These are phyloP conservation scores for Anthracocystis panici-leucophaei DNA, from an alignment of 1,284 basidiomycete genomes.

Conservation along the genomic window DNA sequence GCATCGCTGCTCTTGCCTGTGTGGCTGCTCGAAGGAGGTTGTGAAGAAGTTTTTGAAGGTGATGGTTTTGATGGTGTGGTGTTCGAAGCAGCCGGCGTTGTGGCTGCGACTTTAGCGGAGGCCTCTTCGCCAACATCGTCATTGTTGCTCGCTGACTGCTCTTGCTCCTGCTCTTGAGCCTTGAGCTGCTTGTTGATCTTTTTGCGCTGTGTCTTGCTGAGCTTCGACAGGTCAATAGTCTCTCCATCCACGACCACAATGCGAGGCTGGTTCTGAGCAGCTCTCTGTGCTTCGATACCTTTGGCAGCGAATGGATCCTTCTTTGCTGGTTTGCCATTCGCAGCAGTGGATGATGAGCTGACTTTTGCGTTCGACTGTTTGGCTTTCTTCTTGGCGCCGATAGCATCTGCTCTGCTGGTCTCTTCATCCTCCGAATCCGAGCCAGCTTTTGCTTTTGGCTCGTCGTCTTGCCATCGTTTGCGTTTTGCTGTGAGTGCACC, in stretches of 20 bases:
- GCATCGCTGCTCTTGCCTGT: background rate
- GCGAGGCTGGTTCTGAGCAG: constrained; percentile 33
- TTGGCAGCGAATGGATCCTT: constrained; percentile 48
- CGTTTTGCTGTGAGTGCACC: constrained; percentile 51
- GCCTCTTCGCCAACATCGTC: background rate
- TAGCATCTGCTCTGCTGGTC: constrained; percentile 28
- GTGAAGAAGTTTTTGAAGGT: background rate
- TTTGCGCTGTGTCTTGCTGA: constrained; percentile 62
- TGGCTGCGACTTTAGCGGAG: background rate
- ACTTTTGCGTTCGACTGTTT: constrained; percentile 13
- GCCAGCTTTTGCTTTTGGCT: constrained; percentile 5
- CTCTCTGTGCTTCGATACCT: constrained; percentile 38
- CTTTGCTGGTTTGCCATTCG: constrained; percentile 19
- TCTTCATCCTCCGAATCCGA: constrained; percentile 40
- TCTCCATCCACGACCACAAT: constrained; percentile 32
- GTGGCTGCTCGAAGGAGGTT: background rate
- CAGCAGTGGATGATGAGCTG: background rate
- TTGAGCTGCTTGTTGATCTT: constrained; percentile 60
- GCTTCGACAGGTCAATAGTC: constrained; percentile 32
- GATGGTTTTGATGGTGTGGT: constrained; percentile 2
- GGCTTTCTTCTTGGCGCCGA: constrained; percentile 25
- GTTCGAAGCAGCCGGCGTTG: too few species aligned
- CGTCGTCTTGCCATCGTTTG: constrained; percentile 36
- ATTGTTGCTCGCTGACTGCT: background rate
- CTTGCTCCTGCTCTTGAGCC: constrained; percentile 13